Evolutionary conservation across 1,284 basidiomycete species (phyloP), one percentile per base, ranked within the genome.

Genomic region (Agaricales sp.): DNA sequence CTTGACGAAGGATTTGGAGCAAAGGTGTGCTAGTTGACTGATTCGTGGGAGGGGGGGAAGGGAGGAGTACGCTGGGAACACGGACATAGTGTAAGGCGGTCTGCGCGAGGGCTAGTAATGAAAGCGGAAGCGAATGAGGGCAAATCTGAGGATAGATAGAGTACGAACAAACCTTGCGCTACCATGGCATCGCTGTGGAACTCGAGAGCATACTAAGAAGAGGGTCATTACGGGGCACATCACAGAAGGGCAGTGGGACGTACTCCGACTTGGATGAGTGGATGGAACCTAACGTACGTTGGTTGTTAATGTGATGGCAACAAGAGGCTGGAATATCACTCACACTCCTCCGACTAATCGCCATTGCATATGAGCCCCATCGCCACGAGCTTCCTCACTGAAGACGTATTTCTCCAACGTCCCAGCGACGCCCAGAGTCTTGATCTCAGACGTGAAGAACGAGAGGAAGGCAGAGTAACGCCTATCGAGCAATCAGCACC

Each of bases 231-330:
- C 14, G 23, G 39, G 3, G 16, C 30, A n/a, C 18, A 6, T 41
- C 13, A 41, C 39, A 41, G 6, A 22, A 25, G 16, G 30, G n/a
- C 19, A 45, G 30, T 14, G 38, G n/a, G 2, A 66, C 74, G 50
- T 60, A 81, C 78, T 37, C 82, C 83, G 24, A 75, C 62, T 57
- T 82, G 78, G 39, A 87, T 85, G 47, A 82, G 64, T 0, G 82
- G 80, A 61, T 87, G 76, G 2, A 74, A 49, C 2, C 76, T 79
- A n/a, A 46, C 12, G 20, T 24, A 30, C 25, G n/a, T n/a, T n/a
- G n/a, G n/a, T n/a, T n/a, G n/a, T n/a, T n/a, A n/a, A n/a, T n/a
- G n/a, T n/a, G n/a, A n/a, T n/a, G n/a, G n/a, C n/a, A n/a, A n/a
- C n/a, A n/a, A n/a, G n/a, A n/a, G n/a, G n/a, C n/a, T n/a, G n/a